Percentiles rank a stretch among this genome's conserved stretches.
Conservation (phyloP, 345 rosid genomes). For the Hirschfeldia incana region DNA sequence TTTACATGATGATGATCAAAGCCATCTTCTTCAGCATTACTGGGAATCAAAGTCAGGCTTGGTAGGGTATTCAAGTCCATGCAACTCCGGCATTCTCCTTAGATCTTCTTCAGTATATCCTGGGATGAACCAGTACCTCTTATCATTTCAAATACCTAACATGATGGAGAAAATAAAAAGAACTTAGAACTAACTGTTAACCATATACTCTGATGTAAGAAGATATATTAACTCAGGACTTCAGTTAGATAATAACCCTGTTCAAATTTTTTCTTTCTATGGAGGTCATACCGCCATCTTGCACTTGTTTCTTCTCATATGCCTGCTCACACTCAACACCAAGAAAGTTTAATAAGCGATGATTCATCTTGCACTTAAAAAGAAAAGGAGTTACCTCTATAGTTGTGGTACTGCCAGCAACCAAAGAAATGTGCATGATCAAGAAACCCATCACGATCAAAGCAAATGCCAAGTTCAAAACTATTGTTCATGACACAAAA, state of each 20-base stretch:
- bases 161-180: neutral
- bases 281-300: constrained; percentile 94
- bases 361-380: too few relatives aligned
- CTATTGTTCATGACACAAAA: too few relatives aligned
- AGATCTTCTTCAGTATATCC: too few relatives aligned
- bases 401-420: neutral
- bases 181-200: neutral
- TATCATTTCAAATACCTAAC: constrained; percentile 91
- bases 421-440: neutral
- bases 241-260: constrained; percentile 57
- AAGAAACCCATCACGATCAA: constrained; percentile 7
- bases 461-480: too few relatives aligned
- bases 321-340: constrained; percentile 54
- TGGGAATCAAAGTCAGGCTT: too few relatives aligned
- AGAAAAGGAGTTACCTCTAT: neutral
- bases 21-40: too few relatives aligned
- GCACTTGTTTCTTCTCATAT: constrained; percentile 87
- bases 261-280: constrained; percentile 82
- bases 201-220: constrained; percentile 1
- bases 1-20: constrained; percentile 19
- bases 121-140: too few relatives aligned
- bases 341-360: constrained; percentile 5
- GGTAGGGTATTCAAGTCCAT: too few relatives aligned
- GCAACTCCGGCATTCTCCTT: too few relatives aligned
- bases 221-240: neutral